Evolutionary conservation across 805 yeast species (phyloP), one percentile per base, ranked within the genome.

Genomic region (Diddensiella transvaalensis): DNA sequence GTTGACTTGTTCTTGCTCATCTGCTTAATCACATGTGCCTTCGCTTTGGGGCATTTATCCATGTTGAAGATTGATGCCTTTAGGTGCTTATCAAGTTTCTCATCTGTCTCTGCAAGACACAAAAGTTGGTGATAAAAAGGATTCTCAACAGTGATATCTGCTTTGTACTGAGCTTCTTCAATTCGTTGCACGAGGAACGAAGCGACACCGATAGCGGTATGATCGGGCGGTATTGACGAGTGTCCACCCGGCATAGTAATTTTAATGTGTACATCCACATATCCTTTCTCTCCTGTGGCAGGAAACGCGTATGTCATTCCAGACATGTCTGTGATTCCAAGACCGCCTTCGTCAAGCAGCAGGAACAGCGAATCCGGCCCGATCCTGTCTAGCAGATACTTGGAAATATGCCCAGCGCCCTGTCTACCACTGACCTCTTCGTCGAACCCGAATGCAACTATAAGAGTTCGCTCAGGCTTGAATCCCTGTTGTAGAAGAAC

Each of bases 161-260:
- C 70, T 17, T 67, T 61, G 58, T 70, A 82, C 4, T 82, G 83
- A 51, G 77, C 74, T 8, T 65, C 62, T 63, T 88, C 96, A 36
- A 87, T 68, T 15, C 63, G 55, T 6, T 70, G 64, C 8, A 82
- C 71, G 47, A 86, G 68, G 49, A 83, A 80, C 2, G 87, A 72
- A 44, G 82, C 70, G 32, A 87, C 75, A 10, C 93, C 96, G 65
- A 87, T 85, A 1, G 85, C 75, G 3, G 95, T 85, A 60, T 87
- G 93, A 41, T 78, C 83, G 1, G 90, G 91, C 5, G 95, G 93
- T n/a, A 75, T 63, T 5, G 90, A 83, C 1, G 91, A 80, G 61
- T 85, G 95, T 5, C 95, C 95, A 33, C 95, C 95, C 11, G 80
- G 78, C 18, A 85, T 80, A 21, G 67, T 66, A 36, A 85, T 65